A percentile compares a stretch with the other conserved stretches of the same genome.
Conservation (phyloP, 176 grass and related monocot species). For the Oryza brachyantha region DNA sequence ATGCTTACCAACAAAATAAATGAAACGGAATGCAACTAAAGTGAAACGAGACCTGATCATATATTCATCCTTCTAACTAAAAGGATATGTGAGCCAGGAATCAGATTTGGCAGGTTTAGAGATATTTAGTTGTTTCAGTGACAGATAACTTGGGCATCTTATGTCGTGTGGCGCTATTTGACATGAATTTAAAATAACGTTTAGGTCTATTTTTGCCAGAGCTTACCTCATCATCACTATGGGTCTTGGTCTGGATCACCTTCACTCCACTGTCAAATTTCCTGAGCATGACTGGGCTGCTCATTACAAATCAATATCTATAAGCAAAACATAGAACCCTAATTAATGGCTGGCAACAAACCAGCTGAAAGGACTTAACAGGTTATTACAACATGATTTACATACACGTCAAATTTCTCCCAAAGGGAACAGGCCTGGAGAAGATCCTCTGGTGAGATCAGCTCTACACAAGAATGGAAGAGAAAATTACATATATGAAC, state of each 20-base stretch:
- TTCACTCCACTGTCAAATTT: slow-evolving; percentile 99
- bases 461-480: slow-evolving; percentile 45
- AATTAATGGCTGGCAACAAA: slow-evolving; percentile 43
- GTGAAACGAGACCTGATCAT: slow-evolving; percentile 13
- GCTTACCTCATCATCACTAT: slow-evolving; percentile 93
- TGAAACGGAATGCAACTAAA: not conserved
- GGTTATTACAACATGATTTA: slow-evolving; percentile 28
- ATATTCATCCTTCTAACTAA: slow-evolving; percentile 14
- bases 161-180: not conserved
- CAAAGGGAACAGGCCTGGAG: slow-evolving; percentile 91
- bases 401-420: slow-evolving; percentile 99
- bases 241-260: slow-evolving; percentile 96
- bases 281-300: slow-evolving; percentile 90
- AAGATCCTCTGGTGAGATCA: slow-evolving; percentile 98
- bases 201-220: not conserved
- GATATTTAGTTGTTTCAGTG: not conserved
- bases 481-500: slow-evolving; percentile 34
- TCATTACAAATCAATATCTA: slow-evolving; percentile 68
- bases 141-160: not conserved
- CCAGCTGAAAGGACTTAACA: slow-evolving; percentile 36
- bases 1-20: not conserved
- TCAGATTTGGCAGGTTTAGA: not conserved
- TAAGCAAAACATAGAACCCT: slow-evolving; percentile 56
- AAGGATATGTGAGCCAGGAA: not conserved
- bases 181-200: slow-evolving; percentile 2